These are phyloP conservation scores for Hydnum rufescens DNA, from an alignment of 768 basidiomycete species.

Conservation along the genomic window DNA sequence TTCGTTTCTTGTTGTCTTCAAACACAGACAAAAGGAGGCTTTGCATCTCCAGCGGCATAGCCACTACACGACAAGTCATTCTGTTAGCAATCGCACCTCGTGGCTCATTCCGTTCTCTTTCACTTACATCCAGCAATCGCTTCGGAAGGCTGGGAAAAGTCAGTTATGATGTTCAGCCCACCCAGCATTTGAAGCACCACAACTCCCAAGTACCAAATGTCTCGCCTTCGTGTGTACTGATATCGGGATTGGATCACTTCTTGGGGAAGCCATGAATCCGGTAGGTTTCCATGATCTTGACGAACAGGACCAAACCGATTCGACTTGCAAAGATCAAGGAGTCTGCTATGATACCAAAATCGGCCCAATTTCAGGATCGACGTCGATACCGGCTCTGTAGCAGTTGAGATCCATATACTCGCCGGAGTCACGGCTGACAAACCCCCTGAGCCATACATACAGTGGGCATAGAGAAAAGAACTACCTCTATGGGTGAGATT, in stretches of 20 bases:
- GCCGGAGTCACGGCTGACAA: conserved; percentile 25
- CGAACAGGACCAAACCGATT: conserved; percentile 42
- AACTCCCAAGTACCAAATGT: conserved; percentile 67
- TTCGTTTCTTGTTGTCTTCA: conserved; percentile 5
- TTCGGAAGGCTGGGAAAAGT: conserved; percentile 9
- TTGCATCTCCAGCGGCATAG: conserved; percentile 2
- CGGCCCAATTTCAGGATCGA: conserved; percentile 59
- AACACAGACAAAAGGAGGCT: conserved; percentile 11
- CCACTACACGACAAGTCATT: conserved; percentile 1
- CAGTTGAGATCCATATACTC: too few species aligned
- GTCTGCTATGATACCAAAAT: conserved; percentile 45
- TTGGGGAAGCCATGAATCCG: conserved; percentile 34
- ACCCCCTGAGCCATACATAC: too few species aligned
- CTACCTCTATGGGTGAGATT: conserved; percentile 54
- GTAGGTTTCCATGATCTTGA: conserved; percentile 17
- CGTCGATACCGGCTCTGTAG: too few species aligned
- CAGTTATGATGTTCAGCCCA: conserved; percentile 46
- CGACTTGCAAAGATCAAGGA: conserved; percentile 68
- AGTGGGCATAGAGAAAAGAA: too few species aligned
- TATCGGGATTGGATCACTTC: conserved; percentile 65
- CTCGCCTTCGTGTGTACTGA: conserved; percentile 55
- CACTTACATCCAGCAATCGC: background rate
- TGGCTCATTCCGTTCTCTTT: background rate
- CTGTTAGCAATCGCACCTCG: background rate
- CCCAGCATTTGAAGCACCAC: conserved; percentile 69